Evolutionary conservation across 2,329 filamentous ascomycete species (phyloP).

Genomic region (Colletotrichum neosansevieriae): DNA sequence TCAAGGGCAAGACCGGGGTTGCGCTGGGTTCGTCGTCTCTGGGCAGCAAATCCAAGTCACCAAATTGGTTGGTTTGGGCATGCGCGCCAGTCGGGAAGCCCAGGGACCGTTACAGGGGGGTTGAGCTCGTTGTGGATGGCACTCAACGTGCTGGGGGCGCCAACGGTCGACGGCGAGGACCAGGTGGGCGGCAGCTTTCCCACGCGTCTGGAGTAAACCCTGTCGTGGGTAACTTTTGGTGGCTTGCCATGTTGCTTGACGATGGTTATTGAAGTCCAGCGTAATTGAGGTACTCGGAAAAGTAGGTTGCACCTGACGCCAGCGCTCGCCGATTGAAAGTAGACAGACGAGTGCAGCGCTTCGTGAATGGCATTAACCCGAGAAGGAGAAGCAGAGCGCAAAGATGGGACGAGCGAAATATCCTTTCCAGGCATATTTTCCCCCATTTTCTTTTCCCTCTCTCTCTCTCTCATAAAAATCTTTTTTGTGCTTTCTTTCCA

Average conservation of each 20-base stretch:
- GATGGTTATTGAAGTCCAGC: background rate
- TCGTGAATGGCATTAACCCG: background rate
- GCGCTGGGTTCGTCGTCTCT: background rate
- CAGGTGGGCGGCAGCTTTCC: conserved; percentile 8
- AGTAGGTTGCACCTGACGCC: no score
- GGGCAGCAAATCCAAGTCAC: background rate
- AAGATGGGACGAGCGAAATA: conserved; percentile 23
- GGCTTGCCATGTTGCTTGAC: background rate
- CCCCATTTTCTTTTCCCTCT: no score
- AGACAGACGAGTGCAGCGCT: no score
- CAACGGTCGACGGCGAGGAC: no score
- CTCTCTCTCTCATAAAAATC: no score
- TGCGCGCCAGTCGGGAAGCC: conserved; percentile 33
- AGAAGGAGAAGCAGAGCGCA: background rate
- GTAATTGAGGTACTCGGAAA: background rate
- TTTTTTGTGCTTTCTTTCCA: background rate
- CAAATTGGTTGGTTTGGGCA: background rate
- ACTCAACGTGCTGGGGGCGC: no score
- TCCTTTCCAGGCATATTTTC: conserved; percentile 10
- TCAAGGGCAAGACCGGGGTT: conserved; percentile 1
- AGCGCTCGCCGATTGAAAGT: no score
- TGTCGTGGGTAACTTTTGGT: conserved; percentile 4
- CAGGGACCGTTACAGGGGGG: conserved; percentile 12
- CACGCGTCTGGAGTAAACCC: conserved; percentile 21
- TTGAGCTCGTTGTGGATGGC: background rate